phyloP scores from a whole-genome alignment of 768 basidiomycete species.

The Dentipellis sp. region DNA sequence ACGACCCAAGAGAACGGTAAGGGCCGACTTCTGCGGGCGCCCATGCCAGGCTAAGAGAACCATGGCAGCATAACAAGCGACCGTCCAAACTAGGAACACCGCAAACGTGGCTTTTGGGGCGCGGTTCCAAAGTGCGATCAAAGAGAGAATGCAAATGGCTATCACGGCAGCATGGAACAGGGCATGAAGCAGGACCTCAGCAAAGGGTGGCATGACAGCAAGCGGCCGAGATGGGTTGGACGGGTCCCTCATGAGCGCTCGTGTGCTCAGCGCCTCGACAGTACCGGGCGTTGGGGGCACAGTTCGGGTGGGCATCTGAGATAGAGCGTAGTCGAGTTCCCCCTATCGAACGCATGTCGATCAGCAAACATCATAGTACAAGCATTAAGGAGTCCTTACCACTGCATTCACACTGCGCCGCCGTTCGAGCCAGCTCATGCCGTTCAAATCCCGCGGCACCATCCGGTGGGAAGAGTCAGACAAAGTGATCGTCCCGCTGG shows the following conservation, averaged over 20 bases:
- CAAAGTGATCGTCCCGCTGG: conserved; percentile 30
- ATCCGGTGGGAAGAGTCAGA: conserved; percentile 31
- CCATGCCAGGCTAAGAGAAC: conserved; percentile 48
- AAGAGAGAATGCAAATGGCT: conserved; percentile 45
- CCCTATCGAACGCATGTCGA: conserved; percentile 33
- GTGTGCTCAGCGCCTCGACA: conserved; percentile 37
- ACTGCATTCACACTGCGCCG: conserved; percentile 62
- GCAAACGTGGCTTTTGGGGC: conserved; percentile 48
- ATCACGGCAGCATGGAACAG: conserved; percentile 51
- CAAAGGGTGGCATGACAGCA: conserved; percentile 28
- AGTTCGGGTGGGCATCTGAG: conserved; percentile 40
- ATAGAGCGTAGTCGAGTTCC: conserved; percentile 64
- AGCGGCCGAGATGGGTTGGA: conserved; percentile 14
- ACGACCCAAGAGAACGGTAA: conserved; percentile 39
- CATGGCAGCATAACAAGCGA: conserved; percentile 47
- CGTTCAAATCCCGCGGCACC: conserved; percentile 48
- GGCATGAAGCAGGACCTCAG: conserved; percentile 34
- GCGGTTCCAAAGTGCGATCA: conserved; percentile 49
- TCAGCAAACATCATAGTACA: background rate
- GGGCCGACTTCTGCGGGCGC: conserved; percentile 45
- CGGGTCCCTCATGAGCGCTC: conserved; percentile 20
- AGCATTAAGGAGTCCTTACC: conserved; percentile 33
- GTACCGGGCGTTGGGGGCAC: conserved; percentile 43
- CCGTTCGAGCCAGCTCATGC: conserved; percentile 72
- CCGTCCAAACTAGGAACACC: conserved; percentile 55